Base-by-base conservation (phyloP, 139 green algal species). In the Micractinium sp. region DNA sequence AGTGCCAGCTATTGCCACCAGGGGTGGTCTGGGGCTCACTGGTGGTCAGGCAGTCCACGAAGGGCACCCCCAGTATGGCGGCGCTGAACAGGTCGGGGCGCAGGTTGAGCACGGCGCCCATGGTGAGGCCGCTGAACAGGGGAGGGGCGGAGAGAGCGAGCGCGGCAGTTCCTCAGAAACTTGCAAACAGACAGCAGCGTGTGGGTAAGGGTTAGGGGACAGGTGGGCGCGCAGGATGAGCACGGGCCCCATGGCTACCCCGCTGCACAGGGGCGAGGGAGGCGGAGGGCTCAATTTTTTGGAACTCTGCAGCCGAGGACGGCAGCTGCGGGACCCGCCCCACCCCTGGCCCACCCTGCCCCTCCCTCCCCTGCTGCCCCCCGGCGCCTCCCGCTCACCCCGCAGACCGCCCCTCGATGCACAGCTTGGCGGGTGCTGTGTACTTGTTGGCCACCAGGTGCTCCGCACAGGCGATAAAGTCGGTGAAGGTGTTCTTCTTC, bases 41-140 rank as follows among this genome's bases (percentile, higher is more conserved):
- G 63, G 96, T 97, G 20, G 95, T 97, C 53, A 97, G 87, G 2
- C 94, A 91, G 93, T 99, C 97, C 82, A 99, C 97, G 90, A 99
- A 99, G 0, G 96, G 97, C 63, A 71, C 63, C 63, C 63, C 63
- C 25, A 80, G 56, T 4, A 92, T 88, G 39, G 85, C 89, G 74
- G 78, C 79, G 29, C 73, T 60, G 86, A 96, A 97, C 29, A 97
- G 91, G 85, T 95, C 93, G 4, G 96, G 94, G 9, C 88, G 88
- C 91, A 95, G 92, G 93, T 98, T 98, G 77, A 97, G 61, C 3
- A 92, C 90, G 2, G 95, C 95, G 20, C 94, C 96, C 82, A 97
- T 95, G 13, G 94, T 94, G 56, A 98, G 91, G 0, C 96, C 96
- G 1, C 86, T 69, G 20, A 38, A 66, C 31, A 5, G 56, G 38